Percentiles rank a stretch among this genome's conserved stretches.
Evolutionary conservation across 768 basidiomycete genomes (phyloP).

Genomic region (Lentinula guzmanii): DNA sequence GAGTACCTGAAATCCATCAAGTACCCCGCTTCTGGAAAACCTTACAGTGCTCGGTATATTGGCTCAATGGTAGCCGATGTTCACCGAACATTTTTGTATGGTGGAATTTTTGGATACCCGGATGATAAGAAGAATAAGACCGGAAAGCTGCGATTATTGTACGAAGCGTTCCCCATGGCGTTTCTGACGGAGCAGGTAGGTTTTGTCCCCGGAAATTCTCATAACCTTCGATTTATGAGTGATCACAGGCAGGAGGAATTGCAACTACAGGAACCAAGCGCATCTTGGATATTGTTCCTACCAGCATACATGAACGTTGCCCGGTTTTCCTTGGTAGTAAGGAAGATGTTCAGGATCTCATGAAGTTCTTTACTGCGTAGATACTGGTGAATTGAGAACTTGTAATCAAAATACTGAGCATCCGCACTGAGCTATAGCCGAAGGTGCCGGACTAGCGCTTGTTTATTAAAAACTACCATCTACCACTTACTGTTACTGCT

Average conservation of each 20-base stretch:
- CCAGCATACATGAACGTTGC: slow-evolving; percentile 84
- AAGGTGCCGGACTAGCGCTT: no score
- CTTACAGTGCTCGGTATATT: slow-evolving; percentile 91
- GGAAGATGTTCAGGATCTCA: slow-evolving; percentile 88
- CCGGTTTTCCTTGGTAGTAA: slow-evolving; percentile 90
- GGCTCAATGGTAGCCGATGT: slow-evolving; percentile 99
- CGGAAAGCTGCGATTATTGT: slow-evolving; percentile 91
- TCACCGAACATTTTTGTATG: slow-evolving; percentile 92
- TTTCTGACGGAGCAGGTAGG: slow-evolving; percentile 87
- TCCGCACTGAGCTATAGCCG: no score
- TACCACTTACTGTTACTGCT: not conserved
- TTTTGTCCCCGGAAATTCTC: slow-evolving; percentile 4
- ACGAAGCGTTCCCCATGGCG: slow-evolving; percentile 98
- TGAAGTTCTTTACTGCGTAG: slow-evolving; percentile 62
- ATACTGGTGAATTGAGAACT: not conserved
- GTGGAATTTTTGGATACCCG: slow-evolving; percentile 98
- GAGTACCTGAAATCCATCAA: slow-evolving; percentile 91
- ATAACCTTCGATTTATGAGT: not conserved
- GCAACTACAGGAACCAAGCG: slow-evolving; percentile 94
- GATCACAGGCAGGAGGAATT: slow-evolving; percentile 80
- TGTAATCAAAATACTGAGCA: no score
- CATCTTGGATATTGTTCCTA: slow-evolving; percentile 87
- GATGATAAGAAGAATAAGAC: slow-evolving; percentile 96
- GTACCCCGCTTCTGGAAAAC: slow-evolving; percentile 74
- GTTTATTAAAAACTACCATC: no score